phyloP scores from a whole-genome alignment of 108 stramenopile species.

The Hondaea fermentalgiana region DNA sequence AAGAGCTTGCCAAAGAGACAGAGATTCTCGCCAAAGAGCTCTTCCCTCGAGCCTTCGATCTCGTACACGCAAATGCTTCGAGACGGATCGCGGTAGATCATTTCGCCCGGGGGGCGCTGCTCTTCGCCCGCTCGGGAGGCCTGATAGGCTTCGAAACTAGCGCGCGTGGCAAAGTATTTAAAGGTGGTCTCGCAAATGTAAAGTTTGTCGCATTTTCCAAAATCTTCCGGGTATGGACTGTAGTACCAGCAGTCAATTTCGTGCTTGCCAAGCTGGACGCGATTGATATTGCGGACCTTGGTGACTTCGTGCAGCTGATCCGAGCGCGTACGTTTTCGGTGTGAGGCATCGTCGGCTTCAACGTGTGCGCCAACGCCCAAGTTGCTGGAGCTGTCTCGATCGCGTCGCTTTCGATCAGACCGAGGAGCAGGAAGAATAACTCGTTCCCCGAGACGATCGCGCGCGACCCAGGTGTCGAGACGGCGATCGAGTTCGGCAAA shows the following conservation, averaged over 20 bases:
- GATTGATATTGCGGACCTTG: constrained; percentile 95
- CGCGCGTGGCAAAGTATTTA: constrained; percentile 68
- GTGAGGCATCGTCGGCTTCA: background rate
- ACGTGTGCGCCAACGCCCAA: background rate
- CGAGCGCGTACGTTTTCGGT: background rate
- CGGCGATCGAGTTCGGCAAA: constrained; percentile 90
- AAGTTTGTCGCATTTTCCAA: constrained; percentile 70
- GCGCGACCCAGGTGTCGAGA: constrained; percentile 92
- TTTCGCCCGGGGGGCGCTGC: constrained; percentile 77
- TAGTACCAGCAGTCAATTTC: constrained; percentile 96
- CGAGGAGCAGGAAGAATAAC: background rate
- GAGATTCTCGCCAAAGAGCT: constrained; percentile 91
- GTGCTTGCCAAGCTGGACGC: constrained; percentile 77
- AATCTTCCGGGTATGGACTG: constrained; percentile 90
- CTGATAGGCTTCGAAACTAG: constrained; percentile 30
- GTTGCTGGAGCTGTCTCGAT: background rate
- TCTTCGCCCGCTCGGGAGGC: constrained; percentile 71
- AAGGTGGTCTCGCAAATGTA: constrained; percentile 94
- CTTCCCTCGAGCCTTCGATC: constrained; percentile 82
- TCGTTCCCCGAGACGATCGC: background rate
- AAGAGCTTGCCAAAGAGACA: constrained; percentile 96
- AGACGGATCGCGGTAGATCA: constrained; percentile 73
- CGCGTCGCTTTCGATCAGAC: background rate
- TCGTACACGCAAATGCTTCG: constrained; percentile 72
- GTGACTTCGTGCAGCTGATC: constrained; percentile 72